phyloP scores from a whole-genome alignment of 2,329 filamentous ascomycete genomes.

The Fusarium temperatum region DNA sequence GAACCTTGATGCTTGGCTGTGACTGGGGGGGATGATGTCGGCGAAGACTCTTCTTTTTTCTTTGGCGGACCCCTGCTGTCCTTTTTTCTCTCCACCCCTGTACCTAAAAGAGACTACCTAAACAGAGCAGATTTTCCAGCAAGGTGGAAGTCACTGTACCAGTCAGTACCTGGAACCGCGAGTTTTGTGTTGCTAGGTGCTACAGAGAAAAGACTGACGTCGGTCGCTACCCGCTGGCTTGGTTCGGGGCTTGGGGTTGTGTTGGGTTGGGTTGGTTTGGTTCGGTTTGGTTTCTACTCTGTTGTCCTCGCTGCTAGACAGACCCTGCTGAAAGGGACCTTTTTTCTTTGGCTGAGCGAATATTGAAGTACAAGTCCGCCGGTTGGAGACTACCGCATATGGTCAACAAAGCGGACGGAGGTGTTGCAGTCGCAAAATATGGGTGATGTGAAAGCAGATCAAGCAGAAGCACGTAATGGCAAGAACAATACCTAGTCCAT shows the following conservation, averaged over 20 bases:
- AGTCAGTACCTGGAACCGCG: slow-evolving; percentile 42
- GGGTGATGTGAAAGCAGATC: slow-evolving; percentile 7
- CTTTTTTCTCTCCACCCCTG: slow-evolving; percentile 40
- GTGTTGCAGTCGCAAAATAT: slow-evolving; percentile 13
- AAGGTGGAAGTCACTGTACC: slow-evolving; percentile 39
- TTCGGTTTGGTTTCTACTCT: slow-evolving; percentile 7
- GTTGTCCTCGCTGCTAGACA: slow-evolving; percentile 17
- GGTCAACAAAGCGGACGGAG: slow-evolving; percentile 23
- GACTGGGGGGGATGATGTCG: slow-evolving; percentile 41
- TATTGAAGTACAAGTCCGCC: slow-evolving; percentile 15
- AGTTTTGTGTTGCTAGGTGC: not conserved
- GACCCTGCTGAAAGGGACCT: not conserved
- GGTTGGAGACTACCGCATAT: slow-evolving; percentile 30
- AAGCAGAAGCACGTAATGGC: not conserved
- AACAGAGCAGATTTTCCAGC: slow-evolving; percentile 23
- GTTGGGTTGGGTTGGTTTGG: not conserved
- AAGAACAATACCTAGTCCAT: not conserved
- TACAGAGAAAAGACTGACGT: slow-evolving; percentile 5
- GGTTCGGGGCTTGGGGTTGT: slow-evolving; percentile 2
- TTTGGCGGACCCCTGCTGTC: slow-evolving; percentile 35
- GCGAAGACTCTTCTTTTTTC: slow-evolving; percentile 27
- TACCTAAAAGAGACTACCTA: slow-evolving; percentile 1
- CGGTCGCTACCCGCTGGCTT: slow-evolving; percentile 18
- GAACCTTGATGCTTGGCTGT: slow-evolving; percentile 39
- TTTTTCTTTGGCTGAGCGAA: slow-evolving; percentile 8